Conservation (phyloP, 2,329 filamentous ascomycete species). For the Graphilbum fragrans region DNA sequence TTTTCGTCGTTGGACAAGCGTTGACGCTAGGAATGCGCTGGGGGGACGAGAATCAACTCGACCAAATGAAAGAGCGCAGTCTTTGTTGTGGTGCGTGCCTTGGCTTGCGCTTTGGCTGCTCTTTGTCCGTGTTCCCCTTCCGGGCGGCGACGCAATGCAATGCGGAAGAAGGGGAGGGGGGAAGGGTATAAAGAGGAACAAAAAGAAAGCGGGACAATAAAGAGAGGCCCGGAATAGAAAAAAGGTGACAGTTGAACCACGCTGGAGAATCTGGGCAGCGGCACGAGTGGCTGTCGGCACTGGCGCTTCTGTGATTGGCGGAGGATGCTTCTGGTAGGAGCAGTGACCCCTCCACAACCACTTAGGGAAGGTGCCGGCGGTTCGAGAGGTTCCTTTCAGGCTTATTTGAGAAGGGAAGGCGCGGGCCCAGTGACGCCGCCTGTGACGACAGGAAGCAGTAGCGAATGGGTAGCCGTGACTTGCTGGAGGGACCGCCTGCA, state of each 20-base stretch:
- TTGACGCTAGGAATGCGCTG: no score
- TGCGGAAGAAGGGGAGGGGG: background rate
- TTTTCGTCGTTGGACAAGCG: no score
- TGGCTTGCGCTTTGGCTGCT: no score
- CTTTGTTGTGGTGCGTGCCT: constrained; percentile 3
- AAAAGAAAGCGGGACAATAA: constrained; percentile 2
- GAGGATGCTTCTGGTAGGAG: background rate
- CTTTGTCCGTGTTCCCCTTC: constrained; percentile 5
- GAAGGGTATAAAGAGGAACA: background rate
- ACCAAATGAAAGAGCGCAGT: no score
- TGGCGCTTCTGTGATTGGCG: constrained; percentile 6
- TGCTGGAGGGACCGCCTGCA: no score
- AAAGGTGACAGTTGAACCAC: background rate
- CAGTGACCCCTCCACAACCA: constrained; percentile 8
- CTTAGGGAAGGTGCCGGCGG: constrained; percentile 12
- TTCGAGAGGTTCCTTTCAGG: constrained; percentile 5
- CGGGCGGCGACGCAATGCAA: background rate
- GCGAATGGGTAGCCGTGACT: background rate
- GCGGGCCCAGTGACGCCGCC: constrained; percentile 4
- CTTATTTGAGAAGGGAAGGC: constrained; percentile 1
- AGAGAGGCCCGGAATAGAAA: background rate
- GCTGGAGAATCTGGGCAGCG: no score
- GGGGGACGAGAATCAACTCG: no score
- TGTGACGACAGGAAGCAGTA: background rate
- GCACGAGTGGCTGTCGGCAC: background rate